Evolutionary conservation across 306 rosid genomes (phyloP).

Genomic region (Macrotyloma uniflorum): DNA sequence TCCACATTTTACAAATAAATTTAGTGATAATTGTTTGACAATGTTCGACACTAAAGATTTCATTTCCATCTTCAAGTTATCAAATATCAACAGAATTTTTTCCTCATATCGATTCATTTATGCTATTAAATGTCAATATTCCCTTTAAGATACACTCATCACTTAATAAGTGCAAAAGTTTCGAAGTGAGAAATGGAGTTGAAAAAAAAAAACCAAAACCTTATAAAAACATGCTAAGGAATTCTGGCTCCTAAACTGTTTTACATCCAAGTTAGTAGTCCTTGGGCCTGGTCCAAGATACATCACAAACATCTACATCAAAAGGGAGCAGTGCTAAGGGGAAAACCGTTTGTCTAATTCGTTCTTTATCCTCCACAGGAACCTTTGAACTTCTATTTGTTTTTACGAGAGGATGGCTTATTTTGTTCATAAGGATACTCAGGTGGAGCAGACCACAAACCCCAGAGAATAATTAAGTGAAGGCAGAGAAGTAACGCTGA

Average conservation of each 20-base stretch:
- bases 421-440: conserved; percentile 64
- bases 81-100: neutral
- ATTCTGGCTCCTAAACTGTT: conserved; percentile 20
- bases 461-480: conserved; percentile 72
- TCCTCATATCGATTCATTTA: neutral
- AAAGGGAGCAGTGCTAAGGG: conserved; percentile 1
- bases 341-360: neutral
- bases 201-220: conserved; percentile 13
- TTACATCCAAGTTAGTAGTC: conserved; percentile 29
- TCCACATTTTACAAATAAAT: neutral
- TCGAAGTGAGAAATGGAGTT: neutral
- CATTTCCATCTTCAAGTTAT: neutral
- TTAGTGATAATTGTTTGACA: no score
- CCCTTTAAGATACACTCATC: neutral
- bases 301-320: conserved; percentile 37
- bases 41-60: neutral
- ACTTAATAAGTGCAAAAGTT: neutral
- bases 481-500: conserved; percentile 66
- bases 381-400: conserved; percentile 39
- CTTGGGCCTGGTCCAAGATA: conserved; percentile 13
- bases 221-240: neutral
- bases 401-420: conserved; percentile 50
- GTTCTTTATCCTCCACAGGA: conserved; percentile 21
- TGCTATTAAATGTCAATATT: conserved; percentile 8
- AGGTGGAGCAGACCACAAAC: conserved; percentile 77